Percentiles rank a stretch among this genome's conserved stretches.
Conservation (phyloP, 208 protist species). For the Acanthamoeba quina region DNA sequence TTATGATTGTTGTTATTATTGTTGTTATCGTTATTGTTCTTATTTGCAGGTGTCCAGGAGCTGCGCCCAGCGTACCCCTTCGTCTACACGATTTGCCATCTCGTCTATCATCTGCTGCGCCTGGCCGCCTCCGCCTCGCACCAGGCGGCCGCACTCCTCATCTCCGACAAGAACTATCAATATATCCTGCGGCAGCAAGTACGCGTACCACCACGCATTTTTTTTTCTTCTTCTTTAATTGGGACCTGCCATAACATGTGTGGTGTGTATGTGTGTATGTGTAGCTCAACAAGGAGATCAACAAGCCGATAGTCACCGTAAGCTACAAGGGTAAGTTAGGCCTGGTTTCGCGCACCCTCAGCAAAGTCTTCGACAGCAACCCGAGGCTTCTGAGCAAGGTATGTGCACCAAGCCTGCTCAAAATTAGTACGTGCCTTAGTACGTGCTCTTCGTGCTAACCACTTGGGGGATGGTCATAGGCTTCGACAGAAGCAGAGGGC, state of each 20-base stretch:
- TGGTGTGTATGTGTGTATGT: not conserved
- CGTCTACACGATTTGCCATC: constrained; percentile 7
- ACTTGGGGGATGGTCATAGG: not conserved
- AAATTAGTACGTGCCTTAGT: not conserved
- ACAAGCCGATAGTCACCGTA: constrained; percentile 3
- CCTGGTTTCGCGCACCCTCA: constrained; percentile 21
- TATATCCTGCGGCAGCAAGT: constrained; percentile 26
- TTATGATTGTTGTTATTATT: no score
- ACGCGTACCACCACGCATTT: not conserved
- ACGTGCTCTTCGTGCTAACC: not conserved
- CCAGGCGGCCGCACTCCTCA: not conserved
- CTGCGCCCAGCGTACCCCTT: constrained; percentile 22
- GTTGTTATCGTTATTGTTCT: no score
- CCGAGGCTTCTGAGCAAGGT: constrained; percentile 42
- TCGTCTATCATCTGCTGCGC: constrained; percentile 1
- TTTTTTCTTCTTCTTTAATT: no score
- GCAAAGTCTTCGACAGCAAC: constrained; percentile 9
- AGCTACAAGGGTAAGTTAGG: constrained; percentile 13
- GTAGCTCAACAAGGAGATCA: constrained; percentile 65
- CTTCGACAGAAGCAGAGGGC: constrained; percentile 17
- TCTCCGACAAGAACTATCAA: constrained; percentile 39
- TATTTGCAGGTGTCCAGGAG: not conserved
- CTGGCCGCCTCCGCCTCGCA: constrained; percentile 39
- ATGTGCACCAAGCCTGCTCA: not conserved
- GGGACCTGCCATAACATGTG: no score